These are phyloP conservation scores for Solanum piurae DNA, from an alignment of 257 asterid genomes.

Conservation along the genomic window DNA sequence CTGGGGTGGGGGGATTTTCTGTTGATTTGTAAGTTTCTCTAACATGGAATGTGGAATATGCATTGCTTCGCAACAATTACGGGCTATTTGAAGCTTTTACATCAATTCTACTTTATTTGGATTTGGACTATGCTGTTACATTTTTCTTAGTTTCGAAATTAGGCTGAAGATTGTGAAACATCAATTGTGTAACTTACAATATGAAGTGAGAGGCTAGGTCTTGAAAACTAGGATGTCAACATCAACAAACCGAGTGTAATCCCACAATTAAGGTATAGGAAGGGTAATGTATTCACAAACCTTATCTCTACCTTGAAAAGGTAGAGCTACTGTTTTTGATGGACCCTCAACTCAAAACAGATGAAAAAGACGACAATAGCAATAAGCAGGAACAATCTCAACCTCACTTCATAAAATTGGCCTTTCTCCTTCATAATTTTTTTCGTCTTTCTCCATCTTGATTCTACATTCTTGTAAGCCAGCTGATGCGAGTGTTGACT, in stretches of 20 bases:
- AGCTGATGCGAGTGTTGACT: background rate
- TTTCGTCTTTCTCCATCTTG: background rate
- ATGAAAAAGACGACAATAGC: background rate
- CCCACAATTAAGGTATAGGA: background rate
- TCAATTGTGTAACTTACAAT: background rate
- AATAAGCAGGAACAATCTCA: background rate
- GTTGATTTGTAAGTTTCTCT: background rate
- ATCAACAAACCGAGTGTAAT: background rate
- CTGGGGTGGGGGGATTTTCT: background rate
- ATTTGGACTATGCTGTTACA: background rate
- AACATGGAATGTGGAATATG: background rate
- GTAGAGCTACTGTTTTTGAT: background rate
- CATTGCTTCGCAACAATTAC: background rate
- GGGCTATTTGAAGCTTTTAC: background rate
- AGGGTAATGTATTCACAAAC: background rate
- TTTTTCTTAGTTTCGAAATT: background rate
- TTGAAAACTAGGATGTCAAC: background rate
- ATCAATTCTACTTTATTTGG: background rate
- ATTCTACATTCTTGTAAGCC: background rate
- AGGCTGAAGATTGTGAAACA: background rate
- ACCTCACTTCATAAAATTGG: background rate
- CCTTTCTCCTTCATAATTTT: background rate
- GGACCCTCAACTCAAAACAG: background rate
- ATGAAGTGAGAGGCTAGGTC: background rate
- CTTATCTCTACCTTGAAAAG: background rate